Percentiles rank a stretch among this genome's conserved stretches.
phyloP scores from a whole-genome alignment of 2,329 filamentous ascomycete species.

The Neospermospora avenae region DNA sequence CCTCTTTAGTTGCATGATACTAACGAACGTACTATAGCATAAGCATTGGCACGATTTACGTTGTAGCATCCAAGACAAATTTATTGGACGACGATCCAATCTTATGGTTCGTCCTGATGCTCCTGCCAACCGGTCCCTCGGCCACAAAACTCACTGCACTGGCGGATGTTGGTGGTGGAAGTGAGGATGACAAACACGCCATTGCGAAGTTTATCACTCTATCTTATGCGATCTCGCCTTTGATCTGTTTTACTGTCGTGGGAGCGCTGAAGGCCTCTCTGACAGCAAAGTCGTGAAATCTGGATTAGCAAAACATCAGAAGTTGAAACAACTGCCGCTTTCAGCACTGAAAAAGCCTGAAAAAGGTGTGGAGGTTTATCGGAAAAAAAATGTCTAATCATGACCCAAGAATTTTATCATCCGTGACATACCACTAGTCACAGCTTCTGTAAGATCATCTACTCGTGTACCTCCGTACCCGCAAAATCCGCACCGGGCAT shows the following conservation, averaged over 20 bases:
- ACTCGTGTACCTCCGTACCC: neutral
- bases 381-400: neutral
- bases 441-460: neutral
- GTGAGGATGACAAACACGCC: slow-evolving; percentile 38
- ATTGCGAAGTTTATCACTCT: slow-evolving; percentile 43
- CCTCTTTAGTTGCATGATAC: neutral
- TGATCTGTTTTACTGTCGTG: slow-evolving; percentile 38
- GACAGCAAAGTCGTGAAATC: slow-evolving; percentile 9
- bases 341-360: neutral
- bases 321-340: neutral
- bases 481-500: neutral
- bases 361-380: neutral
- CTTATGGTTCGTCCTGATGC: slow-evolving; percentile 82
- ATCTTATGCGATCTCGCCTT: slow-evolving; percentile 36
- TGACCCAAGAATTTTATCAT: neutral
- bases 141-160: slow-evolving; percentile 45
- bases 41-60: slow-evolving; percentile 53
- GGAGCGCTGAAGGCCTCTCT: slow-evolving; percentile 33
- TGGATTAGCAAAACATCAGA: neutral
- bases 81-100: slow-evolving; percentile 74
- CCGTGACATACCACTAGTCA: neutral
- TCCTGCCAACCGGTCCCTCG: slow-evolving; percentile 45
- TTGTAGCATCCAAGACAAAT: slow-evolving; percentile 56
- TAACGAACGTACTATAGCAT: slow-evolving; percentile 27
- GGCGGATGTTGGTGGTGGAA: slow-evolving; percentile 40